phyloP scores from a whole-genome alignment of 1,284 basidiomycete genomes.

The Omphalotus olearius region DNA sequence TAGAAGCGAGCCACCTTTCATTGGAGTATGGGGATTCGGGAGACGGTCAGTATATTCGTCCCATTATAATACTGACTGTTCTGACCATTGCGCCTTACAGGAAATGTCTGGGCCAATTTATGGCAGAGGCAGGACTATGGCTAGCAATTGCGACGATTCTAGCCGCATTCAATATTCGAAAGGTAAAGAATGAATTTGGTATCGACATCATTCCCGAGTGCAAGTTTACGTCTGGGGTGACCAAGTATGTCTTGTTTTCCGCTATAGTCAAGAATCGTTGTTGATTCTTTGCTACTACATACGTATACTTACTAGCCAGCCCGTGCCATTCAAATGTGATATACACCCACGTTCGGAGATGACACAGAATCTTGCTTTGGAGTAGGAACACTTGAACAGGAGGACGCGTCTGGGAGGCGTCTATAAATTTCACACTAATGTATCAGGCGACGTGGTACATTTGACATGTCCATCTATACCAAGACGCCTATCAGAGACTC shows the following conservation, averaged over 20 bases:
- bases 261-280: not conserved
- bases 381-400: too few species aligned
- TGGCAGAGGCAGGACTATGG: constrained; percentile 17
- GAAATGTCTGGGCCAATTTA: not conserved
- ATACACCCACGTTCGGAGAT: constrained; percentile 15
- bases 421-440: too few species aligned
- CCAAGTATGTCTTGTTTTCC: constrained; percentile 10
- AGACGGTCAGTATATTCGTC: not conserved
- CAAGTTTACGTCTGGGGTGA: constrained; percentile 15
- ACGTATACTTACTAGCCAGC: constrained; percentile 14
- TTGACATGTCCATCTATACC: too few species aligned
- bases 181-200: constrained; percentile 12
- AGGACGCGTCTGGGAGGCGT: too few species aligned
- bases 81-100: not conserved
- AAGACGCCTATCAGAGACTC: too few species aligned
- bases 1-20: not conserved
- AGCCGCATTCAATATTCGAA: constrained; percentile 17
- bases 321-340: constrained; percentile 13
- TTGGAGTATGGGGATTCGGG: not conserved
- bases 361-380: not conserved
- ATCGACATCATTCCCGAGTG: constrained; percentile 15
- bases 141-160: constrained; percentile 14
- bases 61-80: too few species aligned
- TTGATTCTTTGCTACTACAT: not conserved
- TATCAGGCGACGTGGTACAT: too few species aligned